These are phyloP conservation scores for Septoria linicola DNA, from an alignment of 2,329 filamentous ascomycete species.

Conservation along the genomic window DNA sequence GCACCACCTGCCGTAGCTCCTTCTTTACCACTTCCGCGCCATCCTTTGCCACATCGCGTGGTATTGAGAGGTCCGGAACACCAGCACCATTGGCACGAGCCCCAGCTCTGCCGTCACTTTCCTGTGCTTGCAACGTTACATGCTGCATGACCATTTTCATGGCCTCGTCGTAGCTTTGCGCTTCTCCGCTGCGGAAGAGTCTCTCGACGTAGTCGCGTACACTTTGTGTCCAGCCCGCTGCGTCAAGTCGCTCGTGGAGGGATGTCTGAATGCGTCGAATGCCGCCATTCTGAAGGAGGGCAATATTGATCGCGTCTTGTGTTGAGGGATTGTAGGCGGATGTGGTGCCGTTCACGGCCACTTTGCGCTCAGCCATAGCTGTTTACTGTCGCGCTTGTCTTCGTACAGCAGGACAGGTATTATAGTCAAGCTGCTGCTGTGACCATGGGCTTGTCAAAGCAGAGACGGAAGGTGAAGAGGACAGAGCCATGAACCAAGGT, in stretches of 20 bases:
- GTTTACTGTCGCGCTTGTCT: neutral
- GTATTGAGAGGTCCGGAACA: constrained; percentile 30
- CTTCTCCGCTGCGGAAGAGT: constrained; percentile 58
- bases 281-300: constrained; percentile 49
- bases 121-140: constrained; percentile 26
- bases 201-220: constrained; percentile 56
- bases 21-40: constrained; percentile 54
- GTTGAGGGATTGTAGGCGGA: constrained; percentile 40
- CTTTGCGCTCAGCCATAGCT: constrained; percentile 19
- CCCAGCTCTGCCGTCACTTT: constrained; percentile 28
- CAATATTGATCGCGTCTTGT: constrained; percentile 45
- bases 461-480: neutral
- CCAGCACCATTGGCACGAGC: constrained; percentile 20
- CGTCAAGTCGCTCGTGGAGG: constrained; percentile 56
- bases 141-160: constrained; percentile 54
- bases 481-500: no score
- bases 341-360: constrained; percentile 45
- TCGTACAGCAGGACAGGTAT: neutral
- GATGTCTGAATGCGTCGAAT: constrained; percentile 57
- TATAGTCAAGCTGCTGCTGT: neutral
- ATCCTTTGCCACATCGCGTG: constrained; percentile 49
- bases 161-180: constrained; percentile 57
- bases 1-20: constrained; percentile 38
- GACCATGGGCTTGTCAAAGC: neutral
- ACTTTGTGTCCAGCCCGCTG: constrained; percentile 59